These are phyloP conservation scores for Penicillium alfredii DNA, from an alignment of 495 filamentous ascomycete species.

Conservation along the genomic window DNA sequence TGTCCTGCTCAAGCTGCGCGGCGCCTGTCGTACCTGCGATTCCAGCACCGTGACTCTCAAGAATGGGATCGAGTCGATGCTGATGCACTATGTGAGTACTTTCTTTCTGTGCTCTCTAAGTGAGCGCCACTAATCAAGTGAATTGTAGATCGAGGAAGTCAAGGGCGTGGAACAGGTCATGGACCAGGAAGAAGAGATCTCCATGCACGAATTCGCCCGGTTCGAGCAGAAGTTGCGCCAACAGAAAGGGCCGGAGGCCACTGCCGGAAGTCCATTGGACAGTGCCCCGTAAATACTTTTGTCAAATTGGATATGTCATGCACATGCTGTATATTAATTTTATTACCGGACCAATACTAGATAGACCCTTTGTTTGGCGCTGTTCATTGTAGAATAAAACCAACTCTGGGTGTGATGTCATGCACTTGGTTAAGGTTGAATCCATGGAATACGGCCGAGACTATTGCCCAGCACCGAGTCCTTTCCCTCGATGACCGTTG, in stretches of 20 bases:
- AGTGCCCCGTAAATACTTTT: slow-evolving; percentile 46
- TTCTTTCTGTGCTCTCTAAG: slow-evolving; percentile 12
- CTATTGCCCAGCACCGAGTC: too few species aligned
- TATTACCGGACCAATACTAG: too few species aligned
- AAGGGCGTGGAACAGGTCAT: slow-evolving; percentile 86
- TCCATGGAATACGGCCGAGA: too few species aligned
- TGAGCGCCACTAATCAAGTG: slow-evolving; percentile 7
- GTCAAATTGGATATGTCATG: too few species aligned
- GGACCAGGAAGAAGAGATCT: slow-evolving; percentile 88
- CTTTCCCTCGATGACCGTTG: too few species aligned
- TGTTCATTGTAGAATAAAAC: background rate
- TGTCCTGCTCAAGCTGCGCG: slow-evolving; percentile 80
- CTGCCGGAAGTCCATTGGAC: slow-evolving; percentile 60
- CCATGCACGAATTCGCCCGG: slow-evolving; percentile 83
- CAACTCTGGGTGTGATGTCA: too few species aligned
- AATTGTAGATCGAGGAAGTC: slow-evolving; percentile 81
- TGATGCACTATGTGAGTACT: slow-evolving; percentile 70
- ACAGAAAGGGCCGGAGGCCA: slow-evolving; percentile 58
- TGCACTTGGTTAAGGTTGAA: too few species aligned
- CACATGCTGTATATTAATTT: too few species aligned
- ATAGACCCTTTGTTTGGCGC: background rate
- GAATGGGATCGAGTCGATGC: slow-evolving; percentile 96
- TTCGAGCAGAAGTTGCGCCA: slow-evolving; percentile 91
- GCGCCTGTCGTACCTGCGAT: slow-evolving; percentile 92
- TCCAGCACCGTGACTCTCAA: slow-evolving; percentile 91